Percentiles rank a stretch among this genome's conserved stretches.
phyloP scores from a whole-genome alignment of 225 moss, liverwort and hornwort genomes.

The Polytrichum commune region DNA sequence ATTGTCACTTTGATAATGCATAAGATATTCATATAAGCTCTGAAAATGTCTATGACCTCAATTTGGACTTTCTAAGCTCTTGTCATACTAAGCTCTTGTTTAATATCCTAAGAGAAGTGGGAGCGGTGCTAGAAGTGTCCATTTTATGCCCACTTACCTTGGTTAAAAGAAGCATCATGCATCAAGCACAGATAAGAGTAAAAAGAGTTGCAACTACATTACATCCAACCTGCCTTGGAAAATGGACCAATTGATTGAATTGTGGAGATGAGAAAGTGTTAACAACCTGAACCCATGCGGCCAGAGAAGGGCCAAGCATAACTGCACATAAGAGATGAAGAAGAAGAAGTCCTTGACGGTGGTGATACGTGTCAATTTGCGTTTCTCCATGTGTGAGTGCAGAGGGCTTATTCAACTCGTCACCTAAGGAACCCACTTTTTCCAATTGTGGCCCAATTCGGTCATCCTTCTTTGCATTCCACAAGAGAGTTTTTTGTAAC shows the following conservation, averaged over 20 bases:
- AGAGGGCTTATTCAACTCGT: slow-evolving; percentile 43
- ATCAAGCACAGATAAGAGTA: too few species aligned
- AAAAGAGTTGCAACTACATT: too few species aligned
- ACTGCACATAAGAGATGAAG: slow-evolving; percentile 69
- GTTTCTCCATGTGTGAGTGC: slow-evolving; percentile 60
- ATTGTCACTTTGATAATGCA: too few species aligned
- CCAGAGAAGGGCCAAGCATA: slow-evolving; percentile 77
- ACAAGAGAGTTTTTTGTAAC: slow-evolving; percentile 44
- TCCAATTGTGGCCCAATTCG: slow-evolving; percentile 25
- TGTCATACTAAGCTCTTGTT: too few species aligned
- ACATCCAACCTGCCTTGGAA: too few species aligned
- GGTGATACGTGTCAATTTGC: slow-evolving; percentile 75
- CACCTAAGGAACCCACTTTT: slow-evolving; percentile 25
- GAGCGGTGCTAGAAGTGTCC: too few species aligned
- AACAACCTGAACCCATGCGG: slow-evolving; percentile 71
- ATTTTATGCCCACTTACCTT: too few species aligned
- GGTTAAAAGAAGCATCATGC: too few species aligned
- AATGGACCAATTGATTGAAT: neutral
- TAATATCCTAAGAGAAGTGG: too few species aligned
- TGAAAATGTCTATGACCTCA: too few species aligned
- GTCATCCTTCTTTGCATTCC: slow-evolving; percentile 56
- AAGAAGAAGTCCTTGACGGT: slow-evolving; percentile 80
- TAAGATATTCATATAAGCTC: too few species aligned
- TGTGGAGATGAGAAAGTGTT: slow-evolving; percentile 6
- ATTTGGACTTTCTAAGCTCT: too few species aligned